phyloP scores from a whole-genome alignment of 2,329 filamentous ascomycete genomes.

The Beauveria australis region DNA sequence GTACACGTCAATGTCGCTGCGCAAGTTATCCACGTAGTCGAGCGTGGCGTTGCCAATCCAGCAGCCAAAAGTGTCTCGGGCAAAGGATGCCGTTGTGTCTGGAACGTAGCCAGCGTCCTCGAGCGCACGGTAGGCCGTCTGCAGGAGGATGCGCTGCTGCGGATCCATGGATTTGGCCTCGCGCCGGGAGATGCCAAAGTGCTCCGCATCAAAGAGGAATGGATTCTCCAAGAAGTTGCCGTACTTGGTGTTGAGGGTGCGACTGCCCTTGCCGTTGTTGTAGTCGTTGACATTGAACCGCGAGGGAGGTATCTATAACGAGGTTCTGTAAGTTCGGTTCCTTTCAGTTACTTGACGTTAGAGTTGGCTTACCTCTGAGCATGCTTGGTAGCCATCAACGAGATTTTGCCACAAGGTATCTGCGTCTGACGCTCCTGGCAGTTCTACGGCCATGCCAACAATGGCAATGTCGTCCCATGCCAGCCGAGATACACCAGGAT shows the following conservation, averaged over 20 bases:
- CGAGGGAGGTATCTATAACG: background rate
- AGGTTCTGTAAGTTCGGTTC: background rate
- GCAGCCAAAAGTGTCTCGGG: constrained; percentile 17
- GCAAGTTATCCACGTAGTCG: constrained; percentile 20
- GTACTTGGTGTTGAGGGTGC: background rate
- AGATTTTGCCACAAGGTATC: background rate
- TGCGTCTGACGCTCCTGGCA: background rate
- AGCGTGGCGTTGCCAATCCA: constrained; percentile 18
- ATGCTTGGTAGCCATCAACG: background rate
- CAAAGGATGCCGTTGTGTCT: background rate
- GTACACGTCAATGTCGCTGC: background rate
- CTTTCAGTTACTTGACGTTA: no score
- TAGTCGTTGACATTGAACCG: background rate
- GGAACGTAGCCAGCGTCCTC: constrained; percentile 3
- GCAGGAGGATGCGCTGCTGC: constrained; percentile 13
- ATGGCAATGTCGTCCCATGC: background rate
- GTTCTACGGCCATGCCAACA: background rate
- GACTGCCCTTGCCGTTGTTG: background rate
- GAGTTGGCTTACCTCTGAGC: background rate
- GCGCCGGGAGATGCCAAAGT: background rate
- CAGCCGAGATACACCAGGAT: background rate
- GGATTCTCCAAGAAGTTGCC: background rate
- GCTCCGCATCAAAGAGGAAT: background rate
- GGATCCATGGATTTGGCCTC: constrained; percentile 10
- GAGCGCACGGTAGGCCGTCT: constrained; percentile 13